These are phyloP conservation scores for Tephrocybe sp. DNA, from an alignment of 768 basidiomycete species.

Conservation along the genomic window DNA sequence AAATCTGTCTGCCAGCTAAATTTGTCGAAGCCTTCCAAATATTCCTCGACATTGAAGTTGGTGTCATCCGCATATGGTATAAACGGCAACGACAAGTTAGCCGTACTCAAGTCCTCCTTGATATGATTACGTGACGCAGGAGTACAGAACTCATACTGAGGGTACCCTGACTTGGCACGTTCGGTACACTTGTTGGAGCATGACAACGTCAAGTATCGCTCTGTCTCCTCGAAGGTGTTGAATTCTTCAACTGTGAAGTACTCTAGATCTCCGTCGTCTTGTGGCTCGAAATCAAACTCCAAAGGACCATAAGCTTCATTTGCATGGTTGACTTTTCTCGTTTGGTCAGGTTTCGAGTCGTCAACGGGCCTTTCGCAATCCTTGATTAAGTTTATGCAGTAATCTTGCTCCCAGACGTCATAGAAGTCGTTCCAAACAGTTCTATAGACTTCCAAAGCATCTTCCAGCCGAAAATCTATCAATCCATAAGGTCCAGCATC, in stretches of 20 bases:
- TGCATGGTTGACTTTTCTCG: not conserved
- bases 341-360: not conserved
- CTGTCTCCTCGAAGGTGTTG: conserved; percentile 6
- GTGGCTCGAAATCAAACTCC: conserved; percentile 7
- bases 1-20: conserved; percentile 38
- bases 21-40: conserved; percentile 24
- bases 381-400: conserved; percentile 21
- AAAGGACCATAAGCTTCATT: not conserved
- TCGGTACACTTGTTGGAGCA: conserved; percentile 2
- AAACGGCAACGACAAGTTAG: conserved; percentile 24
- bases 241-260: conserved; percentile 18
- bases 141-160: conserved; percentile 47
- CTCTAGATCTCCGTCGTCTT: not conserved
- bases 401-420: conserved; percentile 34
- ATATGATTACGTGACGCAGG: conserved; percentile 35
- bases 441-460: conserved; percentile 31
- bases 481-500: conserved; percentile 1
- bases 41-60: conserved; percentile 28
- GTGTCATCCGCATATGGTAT: conserved; percentile 50
- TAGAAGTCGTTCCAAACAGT: conserved; percentile 47
- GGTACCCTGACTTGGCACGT: conserved; percentile 9
- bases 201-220: conserved; percentile 14
- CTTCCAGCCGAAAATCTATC: conserved; percentile 2
- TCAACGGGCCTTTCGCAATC: conserved; percentile 8
- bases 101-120: not conserved